phyloP scores from a whole-genome alignment of 768 basidiomycete species.

The Lactarius deliciosus region DNA sequence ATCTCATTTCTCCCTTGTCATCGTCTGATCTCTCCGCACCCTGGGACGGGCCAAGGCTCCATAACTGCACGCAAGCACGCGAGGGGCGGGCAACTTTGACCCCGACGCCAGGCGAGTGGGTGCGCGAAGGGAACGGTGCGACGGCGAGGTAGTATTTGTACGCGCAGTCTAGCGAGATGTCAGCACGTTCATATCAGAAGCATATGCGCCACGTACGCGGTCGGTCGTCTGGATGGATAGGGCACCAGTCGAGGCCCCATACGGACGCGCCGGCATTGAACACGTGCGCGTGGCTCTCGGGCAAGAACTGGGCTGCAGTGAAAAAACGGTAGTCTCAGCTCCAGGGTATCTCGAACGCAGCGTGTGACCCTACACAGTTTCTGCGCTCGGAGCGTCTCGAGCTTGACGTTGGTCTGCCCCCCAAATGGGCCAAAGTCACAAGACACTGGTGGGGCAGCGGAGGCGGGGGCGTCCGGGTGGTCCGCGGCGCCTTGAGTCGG shows the following conservation, averaged over 20 bases:
- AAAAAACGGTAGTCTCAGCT: conserved; percentile 2
- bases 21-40: conserved; percentile 15
- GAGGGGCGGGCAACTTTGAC: conserved; percentile 53
- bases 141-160: conserved; percentile 84
- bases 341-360: background rate
- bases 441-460: conserved; percentile 50
- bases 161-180: conserved; percentile 42
- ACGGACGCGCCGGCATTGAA: conserved; percentile 88
- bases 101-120: conserved; percentile 67
- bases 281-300: conserved; percentile 60
- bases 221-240: conserved; percentile 61
- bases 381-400: conserved; percentile 56
- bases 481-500: conserved; percentile 51
- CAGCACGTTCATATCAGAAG: background rate
- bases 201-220: conserved; percentile 41
- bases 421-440: conserved; percentile 70
- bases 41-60: conserved; percentile 51
- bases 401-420: conserved; percentile 47
- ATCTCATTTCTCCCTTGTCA: conserved; percentile 55
- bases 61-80: conserved; percentile 81
- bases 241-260: conserved; percentile 95
- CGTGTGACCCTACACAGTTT: conserved; percentile 52
- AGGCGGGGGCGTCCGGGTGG: conserved; percentile 49
- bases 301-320: conserved; percentile 54
- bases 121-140: conserved; percentile 64